Evolutionary conservation across 2,329 filamentous ascomycete genomes (phyloP), one percentile per base, ranked within the genome.

Genomic region (Cladosporium sp.): DNA sequence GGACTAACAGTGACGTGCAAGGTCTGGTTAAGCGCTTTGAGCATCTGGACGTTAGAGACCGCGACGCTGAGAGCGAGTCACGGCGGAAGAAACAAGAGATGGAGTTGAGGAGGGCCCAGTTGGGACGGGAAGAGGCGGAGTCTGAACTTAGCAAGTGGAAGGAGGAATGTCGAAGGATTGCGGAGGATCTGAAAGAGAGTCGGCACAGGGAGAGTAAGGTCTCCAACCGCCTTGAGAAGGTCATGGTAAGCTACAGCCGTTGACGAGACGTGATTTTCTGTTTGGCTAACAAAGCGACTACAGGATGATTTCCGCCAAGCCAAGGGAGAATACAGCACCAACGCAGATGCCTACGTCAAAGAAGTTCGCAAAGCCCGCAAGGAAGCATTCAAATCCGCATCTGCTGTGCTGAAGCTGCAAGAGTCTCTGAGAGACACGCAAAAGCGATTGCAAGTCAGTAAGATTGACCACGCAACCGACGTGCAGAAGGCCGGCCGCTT

Each of bases 341-440:
- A 68, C 39, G 47, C 57, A 15, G 55, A 55, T 1, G 53, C 86
- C 8, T 88, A 84, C 78, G 85, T 88, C 60, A 88, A 88, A 64
- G 85, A 88, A 65, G 82, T 87, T 38, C 78, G 84, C 49, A 76
- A 81, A 50, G 77, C 80, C 8, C 75, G 83, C 43, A 88, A 88
- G 59, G 85, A 88, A 59, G 82, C 82, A 2, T 88, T 87, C 75
- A 88, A 87, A 62, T 78, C 80, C n/a, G 83, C 86, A 58, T 86
- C 84, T 2, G 68, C 72, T 9, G 76, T 84, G 27, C 79, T 88
- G 59, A 86, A 86, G 63, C 65, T 85, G n/a, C 84, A 88, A 63
- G 85, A 88, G 59, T 84, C 88, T 59, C 75, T 50, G 39, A 29
- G 48, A 22, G 41, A 50, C 30, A 50, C 39, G 20, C 48, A 50